These are phyloP conservation scores for Elymus sibiricus DNA, from an alignment of 176 grass and related monocot genomes.

Conservation along the genomic window DNA sequence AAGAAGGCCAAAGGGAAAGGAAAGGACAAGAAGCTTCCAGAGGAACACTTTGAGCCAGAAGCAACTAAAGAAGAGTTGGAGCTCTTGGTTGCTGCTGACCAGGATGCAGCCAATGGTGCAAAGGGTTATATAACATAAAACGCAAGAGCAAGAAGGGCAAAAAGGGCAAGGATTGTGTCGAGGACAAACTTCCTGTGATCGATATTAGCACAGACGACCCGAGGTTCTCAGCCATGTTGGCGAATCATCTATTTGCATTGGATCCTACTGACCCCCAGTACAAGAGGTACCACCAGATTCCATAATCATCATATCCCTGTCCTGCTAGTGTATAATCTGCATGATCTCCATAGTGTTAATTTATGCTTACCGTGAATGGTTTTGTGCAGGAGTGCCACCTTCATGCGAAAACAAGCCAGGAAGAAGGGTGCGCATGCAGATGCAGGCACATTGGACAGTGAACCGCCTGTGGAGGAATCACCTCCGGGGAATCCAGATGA, in stretches of 20 bases:
- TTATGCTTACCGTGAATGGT: not conserved
- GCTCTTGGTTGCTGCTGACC: slow-evolving; percentile 61
- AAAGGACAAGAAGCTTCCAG: slow-evolving; percentile 15
- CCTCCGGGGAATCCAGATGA: slow-evolving; percentile 27
- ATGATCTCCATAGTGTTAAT: not conserved
- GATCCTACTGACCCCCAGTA: slow-evolving; percentile 86
- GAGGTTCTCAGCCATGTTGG: slow-evolving; percentile 61
- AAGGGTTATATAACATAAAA: slow-evolving; percentile 84
- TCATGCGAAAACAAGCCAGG: slow-evolving; percentile 26
- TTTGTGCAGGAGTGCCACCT: slow-evolving; percentile 42
- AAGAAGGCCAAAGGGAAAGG: slow-evolving; percentile 37
- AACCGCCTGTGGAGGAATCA: not conserved
- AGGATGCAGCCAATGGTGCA: slow-evolving; percentile 41
- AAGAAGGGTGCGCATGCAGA: not conserved
- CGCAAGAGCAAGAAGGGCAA: slow-evolving; percentile 60
- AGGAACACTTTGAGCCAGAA: slow-evolving; percentile 43
- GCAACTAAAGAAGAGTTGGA: slow-evolving; percentile 79
- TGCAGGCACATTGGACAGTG: not conserved
- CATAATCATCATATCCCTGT: not conserved
- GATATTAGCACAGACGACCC: slow-evolving; percentile 52
- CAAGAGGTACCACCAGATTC: slow-evolving; percentile 50
- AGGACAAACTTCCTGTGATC: slow-evolving; percentile 33
- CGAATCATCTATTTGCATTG: slow-evolving; percentile 49
- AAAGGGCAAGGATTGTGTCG: slow-evolving; percentile 49
- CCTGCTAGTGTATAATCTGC: not conserved